Conservation (phyloP, 192 early-diverging fungal species). For the Linnemannia exigua region DNA sequence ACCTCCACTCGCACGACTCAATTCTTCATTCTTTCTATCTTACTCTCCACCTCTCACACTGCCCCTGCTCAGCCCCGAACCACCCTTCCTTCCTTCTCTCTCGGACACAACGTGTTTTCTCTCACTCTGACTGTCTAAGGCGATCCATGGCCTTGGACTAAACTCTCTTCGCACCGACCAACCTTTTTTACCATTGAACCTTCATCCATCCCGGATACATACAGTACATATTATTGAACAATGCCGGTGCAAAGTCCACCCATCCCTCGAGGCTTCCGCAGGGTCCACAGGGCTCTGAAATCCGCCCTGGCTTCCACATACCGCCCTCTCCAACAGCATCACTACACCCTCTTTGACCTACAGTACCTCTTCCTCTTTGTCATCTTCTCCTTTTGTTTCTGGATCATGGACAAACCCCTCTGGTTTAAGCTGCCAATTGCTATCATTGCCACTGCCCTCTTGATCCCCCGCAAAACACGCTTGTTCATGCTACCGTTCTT, state of each 20-base stretch:
- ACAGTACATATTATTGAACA: background rate
- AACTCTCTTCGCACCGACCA: background rate
- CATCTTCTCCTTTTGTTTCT: slow-evolving; percentile 53
- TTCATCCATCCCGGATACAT: background rate
- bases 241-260: slow-evolving; percentile 15
- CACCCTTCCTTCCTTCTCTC: background rate
- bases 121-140: background rate
- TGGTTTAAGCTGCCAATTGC: slow-evolving; percentile 52
- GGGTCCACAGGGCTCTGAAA: slow-evolving; percentile 25
- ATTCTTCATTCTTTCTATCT: background rate
- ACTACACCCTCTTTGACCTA: slow-evolving; percentile 57
- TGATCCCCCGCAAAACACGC: slow-evolving; percentile 56
- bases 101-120: background rate
- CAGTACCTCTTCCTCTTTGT: slow-evolving; percentile 62
- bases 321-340: slow-evolving; percentile 36
- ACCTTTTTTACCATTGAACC: background rate
- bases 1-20: background rate
- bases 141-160: background rate
- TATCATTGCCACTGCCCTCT: slow-evolving; percentile 19
- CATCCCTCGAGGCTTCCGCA: slow-evolving; percentile 13
- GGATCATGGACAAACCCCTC: slow-evolving; percentile 55
- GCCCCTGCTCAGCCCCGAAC: background rate
- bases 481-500: slow-evolving; percentile 64
- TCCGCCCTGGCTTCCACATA: slow-evolving; percentile 15
- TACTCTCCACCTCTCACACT: background rate